These are phyloP conservation scores for Venturia carpophila DNA, from an alignment of 2,329 filamentous ascomycete genomes.

Conservation along the genomic window DNA sequence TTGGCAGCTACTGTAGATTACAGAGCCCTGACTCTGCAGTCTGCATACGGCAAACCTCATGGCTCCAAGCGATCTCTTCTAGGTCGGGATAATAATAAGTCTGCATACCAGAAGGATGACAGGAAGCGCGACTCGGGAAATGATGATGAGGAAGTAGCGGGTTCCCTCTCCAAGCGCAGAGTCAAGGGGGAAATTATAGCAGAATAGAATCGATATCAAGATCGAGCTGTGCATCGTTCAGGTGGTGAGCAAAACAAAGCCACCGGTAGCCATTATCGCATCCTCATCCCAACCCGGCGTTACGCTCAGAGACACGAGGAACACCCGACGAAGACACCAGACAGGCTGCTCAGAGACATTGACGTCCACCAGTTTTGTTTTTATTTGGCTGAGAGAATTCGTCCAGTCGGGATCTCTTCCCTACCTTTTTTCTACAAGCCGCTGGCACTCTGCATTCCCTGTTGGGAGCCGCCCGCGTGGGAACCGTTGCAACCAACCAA, in stretches of 20 bases:
- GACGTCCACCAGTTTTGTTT: background rate
- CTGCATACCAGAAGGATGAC: conserved; percentile 8
- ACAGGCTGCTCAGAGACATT: conserved; percentile 5
- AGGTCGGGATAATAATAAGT: background rate
- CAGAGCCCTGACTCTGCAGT: background rate
- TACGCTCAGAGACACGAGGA: conserved; percentile 5
- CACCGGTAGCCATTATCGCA: conserved; percentile 1
- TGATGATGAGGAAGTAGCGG: background rate
- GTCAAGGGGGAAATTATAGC: conserved; percentile 1
- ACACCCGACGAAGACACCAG: background rate
- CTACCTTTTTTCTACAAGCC: conserved; percentile 1
- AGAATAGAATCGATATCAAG: background rate
- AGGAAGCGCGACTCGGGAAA: background rate
- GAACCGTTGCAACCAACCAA: background rate
- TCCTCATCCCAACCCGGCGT: background rate
- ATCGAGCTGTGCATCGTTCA: background rate
- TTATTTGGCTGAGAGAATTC: background rate
- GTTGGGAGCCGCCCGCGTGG: conserved; percentile 8
- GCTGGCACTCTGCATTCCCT: background rate
- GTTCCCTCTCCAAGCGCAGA: background rate
- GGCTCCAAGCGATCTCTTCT: background rate
- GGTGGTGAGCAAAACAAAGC: background rate
- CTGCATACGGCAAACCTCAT: background rate
- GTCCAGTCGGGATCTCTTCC: background rate
- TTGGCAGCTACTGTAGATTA: background rate